Evolutionary conservation across 2,329 filamentous ascomycete genomes (phyloP).

Genomic region (Dactylella cylindrospora): DNA sequence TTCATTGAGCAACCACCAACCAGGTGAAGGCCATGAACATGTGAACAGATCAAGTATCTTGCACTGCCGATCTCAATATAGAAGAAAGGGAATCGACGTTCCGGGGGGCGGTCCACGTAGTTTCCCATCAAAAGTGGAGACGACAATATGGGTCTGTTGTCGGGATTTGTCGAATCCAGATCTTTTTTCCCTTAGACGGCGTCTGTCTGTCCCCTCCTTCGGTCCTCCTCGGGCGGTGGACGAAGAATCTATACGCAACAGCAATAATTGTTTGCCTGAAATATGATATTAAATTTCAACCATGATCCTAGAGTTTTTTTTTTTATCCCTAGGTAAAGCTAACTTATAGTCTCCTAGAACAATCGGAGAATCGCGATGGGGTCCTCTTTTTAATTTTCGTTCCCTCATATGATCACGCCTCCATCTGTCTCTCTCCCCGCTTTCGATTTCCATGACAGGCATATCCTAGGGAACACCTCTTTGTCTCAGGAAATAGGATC

Average conservation of each 20-base stretch:
- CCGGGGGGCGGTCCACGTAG: slow-evolving; percentile 10
- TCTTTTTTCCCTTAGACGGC: no score
- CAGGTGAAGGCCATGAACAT: slow-evolving; percentile 21
- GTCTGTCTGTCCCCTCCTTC: no score
- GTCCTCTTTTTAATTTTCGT: slow-evolving; percentile 19
- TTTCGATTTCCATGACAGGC: slow-evolving; percentile 23
- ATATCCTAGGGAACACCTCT: no score
- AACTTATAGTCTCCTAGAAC: slow-evolving; percentile 34
- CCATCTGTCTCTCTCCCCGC: slow-evolving; percentile 26
- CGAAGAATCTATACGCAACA: neutral
- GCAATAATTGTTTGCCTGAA: slow-evolving; percentile 13
- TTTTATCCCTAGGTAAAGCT: slow-evolving; percentile 18
- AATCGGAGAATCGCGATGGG: slow-evolving; percentile 43
- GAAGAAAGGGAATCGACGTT: slow-evolving; percentile 5
- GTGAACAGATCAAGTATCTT: slow-evolving; percentile 32
- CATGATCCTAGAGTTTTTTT: slow-evolving; percentile 35
- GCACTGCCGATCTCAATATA: slow-evolving; percentile 27
- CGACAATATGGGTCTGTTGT: slow-evolving; percentile 17
- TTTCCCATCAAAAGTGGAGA: slow-evolving; percentile 29
- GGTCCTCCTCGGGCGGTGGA: neutral
- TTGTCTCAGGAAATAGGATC: no score
- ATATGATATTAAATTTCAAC: slow-evolving; percentile 25
- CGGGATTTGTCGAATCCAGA: slow-evolving; percentile 17
- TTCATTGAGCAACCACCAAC: slow-evolving; percentile 1
- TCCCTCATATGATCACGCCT: no score